A percentile compares a stretch with the other conserved stretches of the same genome.
phyloP scores from a whole-genome alignment of 768 basidiomycete genomes.

The Russula ochroleuca region DNA sequence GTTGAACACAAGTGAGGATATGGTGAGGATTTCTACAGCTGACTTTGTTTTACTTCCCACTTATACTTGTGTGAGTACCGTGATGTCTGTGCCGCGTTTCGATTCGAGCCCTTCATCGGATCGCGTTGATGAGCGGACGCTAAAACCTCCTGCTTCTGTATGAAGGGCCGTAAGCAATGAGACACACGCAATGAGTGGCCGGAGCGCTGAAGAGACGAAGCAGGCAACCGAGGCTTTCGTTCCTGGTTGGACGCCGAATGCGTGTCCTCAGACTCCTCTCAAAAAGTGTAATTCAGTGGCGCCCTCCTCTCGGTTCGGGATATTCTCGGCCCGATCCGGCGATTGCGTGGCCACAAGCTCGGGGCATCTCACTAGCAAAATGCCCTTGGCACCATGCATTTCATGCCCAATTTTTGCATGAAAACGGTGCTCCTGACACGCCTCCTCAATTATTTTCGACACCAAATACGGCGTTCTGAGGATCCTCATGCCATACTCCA shows the following conservation, averaged over 20 bases:
- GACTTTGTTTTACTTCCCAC: constrained; percentile 19
- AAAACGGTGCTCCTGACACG: neutral
- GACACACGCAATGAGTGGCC: neutral
- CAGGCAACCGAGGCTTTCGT: constrained; percentile 5
- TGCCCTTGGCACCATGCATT: neutral
- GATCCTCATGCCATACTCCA: too few species aligned
- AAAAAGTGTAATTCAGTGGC: neutral
- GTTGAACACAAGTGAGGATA: constrained; percentile 14
- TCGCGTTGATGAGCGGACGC: constrained; percentile 17
- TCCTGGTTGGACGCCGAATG: constrained; percentile 1
- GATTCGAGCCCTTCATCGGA: constrained; percentile 26
- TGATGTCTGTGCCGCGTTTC: constrained; percentile 24
- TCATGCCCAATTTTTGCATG: neutral
- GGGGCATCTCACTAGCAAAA: neutral
- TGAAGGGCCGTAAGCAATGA: neutral
- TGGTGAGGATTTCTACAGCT: constrained; percentile 27
- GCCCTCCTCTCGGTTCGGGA: constrained; percentile 2
- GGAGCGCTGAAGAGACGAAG: constrained; percentile 10
- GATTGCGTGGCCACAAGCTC: neutral
- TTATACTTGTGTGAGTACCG: constrained; percentile 18
- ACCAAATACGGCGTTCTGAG: neutral
- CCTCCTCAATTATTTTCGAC: neutral
- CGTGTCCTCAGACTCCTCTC: neutral
- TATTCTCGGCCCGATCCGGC: neutral
- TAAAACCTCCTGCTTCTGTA: constrained; percentile 13